A percentile compares a stretch with the other conserved stretches of the same genome.
phyloP scores from a whole-genome alignment of 202 grass and related monocot species.

The Bolboschoenoplectus hybrid region DNA sequence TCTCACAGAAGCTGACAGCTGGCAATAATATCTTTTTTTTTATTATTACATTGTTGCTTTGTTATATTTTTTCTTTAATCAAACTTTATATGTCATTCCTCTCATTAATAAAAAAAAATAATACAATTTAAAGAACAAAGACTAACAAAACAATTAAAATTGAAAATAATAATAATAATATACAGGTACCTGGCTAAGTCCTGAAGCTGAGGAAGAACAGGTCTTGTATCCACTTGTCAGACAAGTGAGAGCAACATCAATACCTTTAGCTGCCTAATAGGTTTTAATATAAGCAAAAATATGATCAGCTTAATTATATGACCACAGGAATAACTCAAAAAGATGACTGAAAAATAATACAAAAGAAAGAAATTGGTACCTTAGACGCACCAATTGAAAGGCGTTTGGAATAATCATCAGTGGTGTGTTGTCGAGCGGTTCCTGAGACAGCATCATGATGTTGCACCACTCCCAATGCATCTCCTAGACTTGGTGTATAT shows the following conservation, averaged over 20 bases:
- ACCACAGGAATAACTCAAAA: not conserved
- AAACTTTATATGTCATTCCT: not conserved
- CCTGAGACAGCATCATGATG: conserved; percentile 91
- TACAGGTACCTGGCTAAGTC: conserved; percentile 68
- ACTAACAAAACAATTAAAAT: conserved; percentile 3
- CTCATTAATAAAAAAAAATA: not conserved
- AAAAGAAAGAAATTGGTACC: conserved; percentile 35
- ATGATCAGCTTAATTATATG: not conserved
- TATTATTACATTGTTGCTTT: not conserved
- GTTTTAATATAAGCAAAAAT: not conserved
- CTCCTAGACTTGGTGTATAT: conserved; percentile 69
- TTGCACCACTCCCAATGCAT: conserved; percentile 79
- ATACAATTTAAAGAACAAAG: conserved; percentile 10
- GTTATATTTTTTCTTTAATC: conserved; percentile 1
- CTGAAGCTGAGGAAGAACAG: conserved; percentile 46
- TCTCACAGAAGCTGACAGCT: not conserved
- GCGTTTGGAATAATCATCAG: conserved; percentile 88
- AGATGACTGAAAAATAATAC: conserved; percentile 28
- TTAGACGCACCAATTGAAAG: conserved; percentile 69
- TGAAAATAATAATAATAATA: conserved; percentile 17
- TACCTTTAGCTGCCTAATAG: conserved; percentile 63
- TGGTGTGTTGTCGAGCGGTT: conserved; percentile 82
- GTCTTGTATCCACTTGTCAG: conserved; percentile 57
- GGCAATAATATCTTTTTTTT: not conserved
- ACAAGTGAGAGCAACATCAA: conserved; percentile 65